Base-by-base conservation (phyloP, 345 rosid species). In the Corymbia maculata region DNA sequence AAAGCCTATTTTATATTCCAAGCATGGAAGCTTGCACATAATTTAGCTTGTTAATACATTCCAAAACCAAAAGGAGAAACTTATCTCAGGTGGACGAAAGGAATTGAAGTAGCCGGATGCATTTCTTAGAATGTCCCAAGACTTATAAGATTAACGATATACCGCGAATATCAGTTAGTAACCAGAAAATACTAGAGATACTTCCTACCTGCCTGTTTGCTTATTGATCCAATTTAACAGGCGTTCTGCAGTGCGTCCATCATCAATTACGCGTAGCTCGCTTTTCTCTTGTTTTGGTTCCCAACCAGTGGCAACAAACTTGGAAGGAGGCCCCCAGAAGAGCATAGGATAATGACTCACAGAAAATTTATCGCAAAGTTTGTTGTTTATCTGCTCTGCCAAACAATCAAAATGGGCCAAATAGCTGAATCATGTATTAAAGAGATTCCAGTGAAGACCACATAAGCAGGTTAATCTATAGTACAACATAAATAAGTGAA, bases 141-240 rank as follows among this genome's bases (percentile, higher is more conserved):
- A 59, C 22, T 86, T 26, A 3, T 28, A 64, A 59, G 84, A 61
- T 59, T 45, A 66, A 64, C 2, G 9, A 50, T n/a, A 9, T 66
- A 7, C 45, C 17, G 7, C 4, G 2, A 47, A 59, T 42, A 61
- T 57, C 52, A 28, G 22, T 47, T 88, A 13, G 42, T 47, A 45
- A 85, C 32, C 84, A 52, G 50, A 5, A 61, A 49, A 50, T 79
- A 64, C 87, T 80, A 47, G 49, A 45, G 85, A 91, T 12, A 89
- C 79, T 52, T 19, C 94, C 88, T 94, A 96, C 99, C 99, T 98
- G 90, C 96, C 96, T 79, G 93, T 85, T 90, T 94, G 92, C 94
- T 97, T 95, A 92, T 97, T 98, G 88, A 98, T 96, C 99, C 98
- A 98, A 87, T 87, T 92, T 88, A 98, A 94, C 94, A 98, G 91